Percentiles rank a stretch among this genome's conserved stretches.
Evolutionary conservation across 441 rosid genomes (phyloP).

Genomic region (Sinapis alba): DNA sequence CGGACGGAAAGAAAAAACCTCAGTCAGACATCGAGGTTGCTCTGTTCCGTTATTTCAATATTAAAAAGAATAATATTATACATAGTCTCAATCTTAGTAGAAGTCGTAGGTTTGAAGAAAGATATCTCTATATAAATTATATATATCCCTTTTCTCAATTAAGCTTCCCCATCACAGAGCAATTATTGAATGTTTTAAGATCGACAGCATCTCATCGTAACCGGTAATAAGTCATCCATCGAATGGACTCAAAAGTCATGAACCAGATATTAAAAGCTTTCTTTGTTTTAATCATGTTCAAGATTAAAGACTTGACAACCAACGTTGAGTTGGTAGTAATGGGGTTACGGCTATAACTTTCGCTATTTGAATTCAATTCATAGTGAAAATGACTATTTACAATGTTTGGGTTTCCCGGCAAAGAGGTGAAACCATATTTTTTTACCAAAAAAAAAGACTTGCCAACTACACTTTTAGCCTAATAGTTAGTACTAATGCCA

Average conservation of each 20-base stretch:
- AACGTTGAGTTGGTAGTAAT: no score
- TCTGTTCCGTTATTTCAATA: constrained; percentile 8
- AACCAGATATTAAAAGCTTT: background rate
- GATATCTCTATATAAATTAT: background rate
- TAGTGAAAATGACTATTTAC: no score
- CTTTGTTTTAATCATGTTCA: background rate
- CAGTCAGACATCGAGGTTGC: constrained; percentile 16
- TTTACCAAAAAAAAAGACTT: no score
- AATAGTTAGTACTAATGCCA: background rate
- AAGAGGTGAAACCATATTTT: no score
- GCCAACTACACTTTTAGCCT: background rate
- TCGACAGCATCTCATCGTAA: background rate
- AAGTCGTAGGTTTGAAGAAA: constrained; percentile 29
- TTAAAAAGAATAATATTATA: background rate
- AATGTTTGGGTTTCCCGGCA: no score
- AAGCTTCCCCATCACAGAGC: constrained; percentile 24
- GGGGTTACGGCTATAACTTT: no score
- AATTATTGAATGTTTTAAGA: constrained; percentile 20
- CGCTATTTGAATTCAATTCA: no score
- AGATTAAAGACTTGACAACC: background rate
- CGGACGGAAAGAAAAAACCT: background rate
- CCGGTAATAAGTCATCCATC: constrained; percentile 6
- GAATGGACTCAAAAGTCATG: background rate
- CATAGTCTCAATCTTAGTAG: constrained; percentile 18
- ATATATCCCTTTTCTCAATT: constrained; percentile 2